Percentiles rank a stretch among this genome's conserved stretches.
These are phyloP conservation scores for Acanthamoeba healyi DNA, from an alignment of 208 protist species.

Conservation along the genomic window DNA sequence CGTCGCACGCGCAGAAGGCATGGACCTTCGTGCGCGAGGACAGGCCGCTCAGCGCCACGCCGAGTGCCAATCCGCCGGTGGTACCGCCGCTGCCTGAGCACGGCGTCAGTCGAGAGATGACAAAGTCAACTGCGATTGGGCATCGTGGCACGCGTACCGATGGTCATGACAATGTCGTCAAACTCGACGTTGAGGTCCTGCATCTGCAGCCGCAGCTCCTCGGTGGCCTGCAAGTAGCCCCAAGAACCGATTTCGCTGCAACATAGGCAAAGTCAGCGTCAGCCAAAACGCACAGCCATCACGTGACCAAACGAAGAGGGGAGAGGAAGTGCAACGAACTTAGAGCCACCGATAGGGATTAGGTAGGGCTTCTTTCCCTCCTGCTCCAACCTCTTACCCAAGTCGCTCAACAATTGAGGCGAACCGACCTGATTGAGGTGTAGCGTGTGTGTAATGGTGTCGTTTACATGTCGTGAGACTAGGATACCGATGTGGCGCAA, in stretches of 20 bases:
- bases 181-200: conserved; percentile 8
- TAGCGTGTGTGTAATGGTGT: neutral
- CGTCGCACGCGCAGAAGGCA: conserved; percentile 64
- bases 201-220: conserved; percentile 78
- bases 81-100: too few relatives aligned
- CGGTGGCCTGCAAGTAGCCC: conserved; percentile 77
- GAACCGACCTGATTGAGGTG: neutral
- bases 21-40: neutral
- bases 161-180: neutral
- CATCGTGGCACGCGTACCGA: too few relatives aligned
- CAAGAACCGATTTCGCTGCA: conserved; percentile 75
- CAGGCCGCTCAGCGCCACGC: conserved; percentile 50
- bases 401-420: neutral
- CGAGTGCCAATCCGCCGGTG: conserved; percentile 75
- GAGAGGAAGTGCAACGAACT: too few relatives aligned
- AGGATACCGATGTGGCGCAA: neutral
- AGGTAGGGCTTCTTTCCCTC: conserved; percentile 70
- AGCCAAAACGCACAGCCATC: too few relatives aligned
- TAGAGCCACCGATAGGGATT: conserved; percentile 80
- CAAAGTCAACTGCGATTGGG: too few relatives aligned
- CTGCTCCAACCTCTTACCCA: conserved; percentile 18
- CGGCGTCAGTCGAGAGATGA: too few relatives aligned
- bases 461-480: neutral
- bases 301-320: too few relatives aligned
- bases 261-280: neutral